These are phyloP conservation scores for Fusarium stilboides DNA, from an alignment of 2,329 filamentous ascomycete species.

Conservation along the genomic window DNA sequence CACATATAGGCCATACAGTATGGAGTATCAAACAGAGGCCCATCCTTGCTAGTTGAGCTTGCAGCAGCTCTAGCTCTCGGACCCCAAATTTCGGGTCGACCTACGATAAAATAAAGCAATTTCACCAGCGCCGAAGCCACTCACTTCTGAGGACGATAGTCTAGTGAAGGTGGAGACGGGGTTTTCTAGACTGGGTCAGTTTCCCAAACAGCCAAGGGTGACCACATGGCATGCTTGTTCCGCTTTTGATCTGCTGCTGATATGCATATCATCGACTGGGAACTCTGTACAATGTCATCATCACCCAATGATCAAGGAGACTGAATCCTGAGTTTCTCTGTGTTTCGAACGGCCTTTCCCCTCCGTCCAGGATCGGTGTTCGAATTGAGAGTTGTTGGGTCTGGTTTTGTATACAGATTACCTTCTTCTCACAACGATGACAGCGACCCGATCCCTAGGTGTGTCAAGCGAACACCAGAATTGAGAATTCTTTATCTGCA, in stretches of 20 bases:
- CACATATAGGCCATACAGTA: conserved; percentile 3
- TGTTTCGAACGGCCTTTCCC: not conserved
- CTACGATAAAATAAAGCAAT: conserved; percentile 49
- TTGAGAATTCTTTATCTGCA: not conserved
- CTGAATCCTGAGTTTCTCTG: not conserved
- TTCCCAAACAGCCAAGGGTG: conserved; percentile 34
- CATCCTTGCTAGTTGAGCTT: conserved; percentile 30
- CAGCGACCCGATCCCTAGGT: not conserved
- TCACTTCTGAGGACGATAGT: conserved; percentile 3
- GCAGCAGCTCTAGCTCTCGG: conserved; percentile 16
- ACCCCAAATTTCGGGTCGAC: conserved; percentile 40
- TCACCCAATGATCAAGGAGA: conserved; percentile 1
- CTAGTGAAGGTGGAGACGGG: conserved; percentile 31
- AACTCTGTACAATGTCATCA: conserved; percentile 19
- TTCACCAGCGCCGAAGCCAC: conserved; percentile 40
- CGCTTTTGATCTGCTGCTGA: conserved; percentile 33
- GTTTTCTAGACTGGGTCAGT: conserved; percentile 24
- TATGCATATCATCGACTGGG: conserved; percentile 20
- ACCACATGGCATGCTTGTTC: conserved; percentile 47
- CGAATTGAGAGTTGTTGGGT: not conserved
- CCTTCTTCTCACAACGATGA: not conserved
- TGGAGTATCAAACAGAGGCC: conserved; percentile 2
- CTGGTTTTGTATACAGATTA: not conserved
- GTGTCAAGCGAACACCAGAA: not conserved
- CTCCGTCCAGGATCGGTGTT: not conserved